Base-by-base conservation (phyloP, 176 grass and related monocot species). In the Puccinellia tenuiflora region DNA sequence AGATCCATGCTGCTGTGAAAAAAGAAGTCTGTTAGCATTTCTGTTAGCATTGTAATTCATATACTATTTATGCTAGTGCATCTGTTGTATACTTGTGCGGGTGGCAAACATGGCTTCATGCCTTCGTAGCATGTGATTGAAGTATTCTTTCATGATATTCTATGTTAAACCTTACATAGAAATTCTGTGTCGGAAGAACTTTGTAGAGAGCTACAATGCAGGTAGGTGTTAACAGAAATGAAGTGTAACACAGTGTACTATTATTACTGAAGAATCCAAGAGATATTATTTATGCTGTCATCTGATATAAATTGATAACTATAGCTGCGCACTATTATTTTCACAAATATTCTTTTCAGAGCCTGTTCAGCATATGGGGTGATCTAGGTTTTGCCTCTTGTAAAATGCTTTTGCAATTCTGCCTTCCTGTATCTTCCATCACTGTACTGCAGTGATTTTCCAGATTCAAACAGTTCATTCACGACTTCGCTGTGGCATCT, bases 261-360 rank as follows among this genome's bases (percentile, higher is more conserved):
- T 50, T 39, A 79, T 50, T 39, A 52, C 39, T 13, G 42, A 85
- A 54, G 34, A 63, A 68, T 79, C n/a, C 59, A 77, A 47, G 34
- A 68, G 80, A 66, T 9, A 43, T 66, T 86, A 76, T 55, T 45
- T 82, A 73, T 86, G 52, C 78, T 85, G 68, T 12, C 13, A 42
- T 70, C 50, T 61, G 24, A 43, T 89, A 81, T 72, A 85, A 81
- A 62, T 22, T 77, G 83, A 43, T 51, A 45, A 52, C 24, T 82
- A 70, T 42, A 85, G 33, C 25, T 54, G 53, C 14, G 17, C 9
- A 56, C 54, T 83, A 25, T 73, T 73, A 52, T 82, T 79, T 73
- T 21, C 25, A 63, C 48, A 34, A 47, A 63, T 64, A n/a, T 39
- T 73, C 31, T 57, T 59, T 75, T 68, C 68, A 8, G 37, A 48